Conservation (phyloP, 176 grass and related monocot species). For the Ampelocalamus luodianensis region DNA sequence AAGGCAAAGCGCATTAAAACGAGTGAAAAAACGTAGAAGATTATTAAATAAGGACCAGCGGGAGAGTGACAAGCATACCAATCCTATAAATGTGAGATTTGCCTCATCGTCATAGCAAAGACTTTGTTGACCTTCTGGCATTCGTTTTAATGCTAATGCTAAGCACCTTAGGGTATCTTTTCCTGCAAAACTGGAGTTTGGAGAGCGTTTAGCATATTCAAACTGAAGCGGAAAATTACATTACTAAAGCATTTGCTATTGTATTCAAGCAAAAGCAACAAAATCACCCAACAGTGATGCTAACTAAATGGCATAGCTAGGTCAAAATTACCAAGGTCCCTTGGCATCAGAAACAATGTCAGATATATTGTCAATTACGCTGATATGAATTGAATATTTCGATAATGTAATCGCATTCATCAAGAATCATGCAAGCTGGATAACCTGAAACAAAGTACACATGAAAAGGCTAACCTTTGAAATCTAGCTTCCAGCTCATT, state of each 20-base stretch:
- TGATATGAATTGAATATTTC: constrained; percentile 37
- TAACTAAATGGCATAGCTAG: background rate
- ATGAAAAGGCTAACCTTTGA: constrained; percentile 63
- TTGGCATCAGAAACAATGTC: constrained; percentile 22
- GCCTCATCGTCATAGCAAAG: constrained; percentile 79
- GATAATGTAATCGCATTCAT: background rate
- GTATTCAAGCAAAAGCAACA: constrained; percentile 3
- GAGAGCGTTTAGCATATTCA: constrained; percentile 42
- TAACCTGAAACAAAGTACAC: constrained; percentile 23
- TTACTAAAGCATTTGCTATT: background rate
- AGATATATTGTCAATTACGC: background rate
- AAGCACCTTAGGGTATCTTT: constrained; percentile 89
- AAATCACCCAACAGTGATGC: constrained; percentile 10
- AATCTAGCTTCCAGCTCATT: constrained; percentile 86
- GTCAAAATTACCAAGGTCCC: constrained; percentile 15
- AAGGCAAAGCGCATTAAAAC: background rate
- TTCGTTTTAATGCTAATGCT: constrained; percentile 92
- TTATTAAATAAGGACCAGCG: constrained; percentile 7
- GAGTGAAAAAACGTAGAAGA: constrained; percentile 1
- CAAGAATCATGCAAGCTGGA: constrained; percentile 30
- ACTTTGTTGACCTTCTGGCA: constrained; percentile 87
- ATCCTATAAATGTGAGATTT: constrained; percentile 96
- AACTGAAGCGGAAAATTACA: constrained; percentile 2
- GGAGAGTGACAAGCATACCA: constrained; percentile 62
- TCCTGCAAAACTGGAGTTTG: constrained; percentile 87